Evolutionary conservation across 805 yeast species (phyloP).

Genomic region (Ogataea minuta): DNA sequence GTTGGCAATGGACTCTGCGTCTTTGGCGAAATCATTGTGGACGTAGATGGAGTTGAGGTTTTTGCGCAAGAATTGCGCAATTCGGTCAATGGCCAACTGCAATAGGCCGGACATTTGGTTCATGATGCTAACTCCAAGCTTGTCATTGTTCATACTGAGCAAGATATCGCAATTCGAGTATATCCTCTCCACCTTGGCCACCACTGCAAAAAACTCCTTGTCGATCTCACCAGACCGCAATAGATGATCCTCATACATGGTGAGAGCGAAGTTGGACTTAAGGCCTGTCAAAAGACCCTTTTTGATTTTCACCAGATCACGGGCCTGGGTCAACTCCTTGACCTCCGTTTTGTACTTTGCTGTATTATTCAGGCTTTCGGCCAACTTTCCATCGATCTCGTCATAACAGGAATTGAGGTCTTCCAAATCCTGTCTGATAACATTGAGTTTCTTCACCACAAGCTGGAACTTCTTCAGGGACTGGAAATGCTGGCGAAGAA

Average conservation of each 20-base stretch:
- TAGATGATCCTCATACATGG: constrained; percentile 67
- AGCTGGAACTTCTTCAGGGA: constrained; percentile 45
- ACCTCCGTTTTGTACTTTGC: constrained; percentile 20
- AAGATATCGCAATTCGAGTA: constrained; percentile 67
- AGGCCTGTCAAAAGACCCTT: constrained; percentile 51
- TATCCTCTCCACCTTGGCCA: constrained; percentile 62
- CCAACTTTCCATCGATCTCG: constrained; percentile 27
- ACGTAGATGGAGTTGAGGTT: constrained; percentile 29
- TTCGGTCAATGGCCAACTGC: constrained; percentile 51
- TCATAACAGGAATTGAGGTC: constrained; percentile 26
- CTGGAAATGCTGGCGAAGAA: constrained; percentile 54
- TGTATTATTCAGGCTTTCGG: constrained; percentile 25
- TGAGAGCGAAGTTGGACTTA: constrained; percentile 62
- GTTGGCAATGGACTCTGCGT: constrained; percentile 20
- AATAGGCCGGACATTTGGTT: constrained; percentile 51
- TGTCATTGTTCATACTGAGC: constrained; percentile 65
- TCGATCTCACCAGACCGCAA: constrained; percentile 47
- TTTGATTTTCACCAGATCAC: constrained; percentile 42
- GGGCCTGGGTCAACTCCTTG: constrained; percentile 30
- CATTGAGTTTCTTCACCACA: constrained; percentile 40
- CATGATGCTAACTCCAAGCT: constrained; percentile 65
- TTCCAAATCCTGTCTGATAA: constrained; percentile 31
- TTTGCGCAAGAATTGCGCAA: constrained; percentile 40
- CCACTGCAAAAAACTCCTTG: constrained; percentile 51
- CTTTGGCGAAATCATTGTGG: constrained; percentile 19